Evolutionary conservation across 148 eudicot species (phyloP), one percentile per base, ranked within the genome.

Genomic region (Limonium bicolor): DNA sequence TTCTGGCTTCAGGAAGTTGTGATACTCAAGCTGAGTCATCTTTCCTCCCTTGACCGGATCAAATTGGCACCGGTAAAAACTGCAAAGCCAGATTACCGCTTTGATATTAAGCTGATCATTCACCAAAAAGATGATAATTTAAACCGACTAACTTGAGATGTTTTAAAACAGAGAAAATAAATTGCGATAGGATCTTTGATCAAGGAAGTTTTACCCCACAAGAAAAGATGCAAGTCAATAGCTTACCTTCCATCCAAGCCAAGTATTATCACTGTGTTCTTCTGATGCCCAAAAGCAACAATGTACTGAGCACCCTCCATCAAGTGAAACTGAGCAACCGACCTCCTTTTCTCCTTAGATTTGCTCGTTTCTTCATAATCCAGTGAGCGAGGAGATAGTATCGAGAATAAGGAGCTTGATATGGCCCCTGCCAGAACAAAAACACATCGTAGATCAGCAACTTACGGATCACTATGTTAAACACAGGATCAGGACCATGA

Each of bases 11-110:
- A 82, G 68, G 59, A 82, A 71, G 73, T 76, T 87, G 68, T 73
- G 85, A 69, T 69, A 73, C 67, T 87, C 96, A 71, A 87, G 41
- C 47, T 73, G 82, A 17, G 71, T 78, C 96, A 87, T 87, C 71
- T 87, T 94, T 50, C 96, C 96, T 13, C 94, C 96, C 52, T 46
- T 67, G 28, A 38, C 69, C 4, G 96, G 82, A 48, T 87, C 86
- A 40, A 76, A 87, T 38, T 71, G 64, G 61, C 94, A 87, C 4
- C 94, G 77, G 24, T 82, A 87, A 44, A 87, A 82, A 31, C 8
- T 11, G 18, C 21, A 35, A 11, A 6, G 27, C n/a, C 6, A 7
- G 9, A 14, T 35, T 35, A 35, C 17, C 38, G n/a, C 18, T n/a
- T 35, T 35, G 13, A 12, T 5, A 35, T 35, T n/a, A 12, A 35